A percentile compares a stretch with the other conserved stretches of the same genome.
phyloP scores from a whole-genome alignment of 306 rosid genomes.

The Vigna angularis region DNA sequence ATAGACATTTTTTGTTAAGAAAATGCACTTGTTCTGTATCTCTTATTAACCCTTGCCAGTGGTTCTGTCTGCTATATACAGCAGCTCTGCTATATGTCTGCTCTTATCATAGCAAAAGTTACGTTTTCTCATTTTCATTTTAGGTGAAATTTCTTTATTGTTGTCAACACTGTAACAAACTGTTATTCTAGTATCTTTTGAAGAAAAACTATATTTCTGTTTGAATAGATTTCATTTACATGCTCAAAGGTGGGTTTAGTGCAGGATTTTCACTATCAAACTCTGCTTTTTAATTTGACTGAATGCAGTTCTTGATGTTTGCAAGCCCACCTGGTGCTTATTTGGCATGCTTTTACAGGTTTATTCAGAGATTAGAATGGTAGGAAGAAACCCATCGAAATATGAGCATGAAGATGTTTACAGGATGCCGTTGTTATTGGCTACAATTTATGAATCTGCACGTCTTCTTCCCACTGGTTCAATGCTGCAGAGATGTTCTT shows the following conservation, averaged over 20 bases:
- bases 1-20: slow-evolving; percentile 15
- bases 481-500: slow-evolving; percentile 84
- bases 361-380: slow-evolving; percentile 61
- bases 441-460: slow-evolving; percentile 81
- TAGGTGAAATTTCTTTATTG: slow-evolving; percentile 9
- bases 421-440: slow-evolving; percentile 73
- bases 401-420: slow-evolving; percentile 58
- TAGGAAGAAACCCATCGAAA: slow-evolving; percentile 49
- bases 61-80: neutral
- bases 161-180: neutral
- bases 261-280: neutral
- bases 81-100: neutral
- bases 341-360: slow-evolving; percentile 61
- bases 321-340: neutral
- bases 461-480: slow-evolving; percentile 74
- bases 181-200: neutral
- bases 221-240: neutral
- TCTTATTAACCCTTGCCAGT: neutral
- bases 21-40: neutral
- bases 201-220: neutral
- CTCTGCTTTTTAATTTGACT: neutral
- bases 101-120: neutral
- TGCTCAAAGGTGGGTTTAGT: neutral
- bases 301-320: slow-evolving; percentile 1
- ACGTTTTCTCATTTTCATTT: neutral